Base-by-base conservation (phyloP, 208 protist species). In the Zelonia costaricensis region DNA sequence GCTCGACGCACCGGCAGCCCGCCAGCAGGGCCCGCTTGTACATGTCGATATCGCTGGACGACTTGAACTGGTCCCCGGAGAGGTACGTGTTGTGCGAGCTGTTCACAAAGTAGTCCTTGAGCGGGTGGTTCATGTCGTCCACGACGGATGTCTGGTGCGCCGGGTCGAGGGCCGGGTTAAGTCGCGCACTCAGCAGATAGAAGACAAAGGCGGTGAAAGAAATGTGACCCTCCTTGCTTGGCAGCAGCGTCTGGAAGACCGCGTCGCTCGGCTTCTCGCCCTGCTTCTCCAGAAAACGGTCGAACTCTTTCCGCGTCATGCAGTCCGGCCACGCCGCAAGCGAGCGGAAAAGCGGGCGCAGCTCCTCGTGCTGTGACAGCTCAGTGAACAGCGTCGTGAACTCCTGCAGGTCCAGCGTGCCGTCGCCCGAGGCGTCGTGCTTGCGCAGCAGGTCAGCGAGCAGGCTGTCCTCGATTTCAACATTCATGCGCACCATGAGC, bases 41-140 rank as follows among this genome's bases (percentile, higher is more conserved):
- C 76, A 89, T 89, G 15, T 86, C 72, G 3, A 78, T 44, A 30
- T 71, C 60, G 28, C 76, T 82, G 16, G 56, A 55, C 18, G 71
- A 76, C 38, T 51, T 59, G 22, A 98, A 60, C 80, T 98, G 97
- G 78, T 98, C 78, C 15, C 93, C 94, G 7, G 80, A 83, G 4
- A 98, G 69, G 64, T 98, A 99, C 0, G 97, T 98, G 76, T 98
- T 98, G 72, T 98, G 97, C 10, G 90, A 97, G 18, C 82, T 86
- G 54, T 82, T 84, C 62, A 98, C 94, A 62, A 82, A 98, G 78
- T 98, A 98, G 38, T 92, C 53, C 15, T 69, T 67, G 27, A 98
- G 56, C 42, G 91, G 85, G 9, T 78, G 77, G 22, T 47, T 80
- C 93, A 98, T 97, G 79, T 95, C 84, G 8, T 95, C 76, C 22